These are phyloP conservation scores for Rhododendron ovatum DNA, from an alignment of 148 eudicot genomes.

Conservation along the genomic window DNA sequence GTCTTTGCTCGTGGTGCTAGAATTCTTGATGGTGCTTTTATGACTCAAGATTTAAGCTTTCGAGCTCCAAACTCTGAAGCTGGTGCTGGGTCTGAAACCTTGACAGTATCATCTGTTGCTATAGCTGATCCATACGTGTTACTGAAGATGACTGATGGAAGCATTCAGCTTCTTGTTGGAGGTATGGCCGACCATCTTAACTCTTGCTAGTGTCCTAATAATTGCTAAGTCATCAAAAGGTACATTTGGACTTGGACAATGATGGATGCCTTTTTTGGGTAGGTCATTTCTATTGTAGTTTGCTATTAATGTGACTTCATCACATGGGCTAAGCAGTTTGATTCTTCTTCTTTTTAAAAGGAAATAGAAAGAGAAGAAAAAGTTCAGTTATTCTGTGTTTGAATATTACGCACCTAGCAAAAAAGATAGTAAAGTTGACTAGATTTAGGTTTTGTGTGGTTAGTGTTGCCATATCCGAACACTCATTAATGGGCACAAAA, in stretches of 20 bases:
- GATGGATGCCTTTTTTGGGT: background rate
- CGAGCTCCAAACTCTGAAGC: conserved; percentile 54
- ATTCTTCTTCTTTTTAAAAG: background rate
- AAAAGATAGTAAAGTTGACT: background rate
- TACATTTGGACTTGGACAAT: background rate
- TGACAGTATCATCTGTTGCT: conserved; percentile 68
- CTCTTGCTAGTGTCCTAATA: background rate
- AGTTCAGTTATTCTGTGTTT: background rate
- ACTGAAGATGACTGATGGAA: conserved; percentile 83
- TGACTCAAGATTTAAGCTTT: conserved; percentile 83
- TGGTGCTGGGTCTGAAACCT: conserved; percentile 55
- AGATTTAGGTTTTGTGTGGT: background rate
- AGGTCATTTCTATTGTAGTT: background rate
- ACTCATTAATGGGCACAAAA: background rate
- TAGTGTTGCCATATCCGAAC: background rate
- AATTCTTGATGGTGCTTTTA: conserved; percentile 85
- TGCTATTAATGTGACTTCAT: background rate
- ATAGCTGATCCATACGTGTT: conserved; percentile 93
- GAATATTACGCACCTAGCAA: background rate
- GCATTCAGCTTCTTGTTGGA: conserved; percentile 95
- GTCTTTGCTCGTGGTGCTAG: conserved; percentile 92
- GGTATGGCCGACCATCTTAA: conserved; percentile 37
- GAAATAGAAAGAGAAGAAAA: background rate
- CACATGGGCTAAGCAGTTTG: background rate
- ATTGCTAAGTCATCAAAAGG: background rate